These are phyloP conservation scores for Blastocrithidia nonstop DNA, from an alignment of 208 protist species.

Conservation along the genomic window DNA sequence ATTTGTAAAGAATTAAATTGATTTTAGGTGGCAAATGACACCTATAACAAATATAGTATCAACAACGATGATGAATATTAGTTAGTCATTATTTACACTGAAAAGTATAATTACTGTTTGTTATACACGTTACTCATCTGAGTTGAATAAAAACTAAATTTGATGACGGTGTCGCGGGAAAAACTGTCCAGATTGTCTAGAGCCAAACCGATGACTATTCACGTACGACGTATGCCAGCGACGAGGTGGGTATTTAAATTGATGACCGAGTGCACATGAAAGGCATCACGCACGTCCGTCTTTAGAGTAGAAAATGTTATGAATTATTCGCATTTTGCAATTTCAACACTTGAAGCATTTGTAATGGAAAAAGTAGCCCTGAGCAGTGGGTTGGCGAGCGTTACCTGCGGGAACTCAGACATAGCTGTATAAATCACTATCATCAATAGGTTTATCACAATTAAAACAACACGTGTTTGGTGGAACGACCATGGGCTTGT, in stretches of 20 bases:
- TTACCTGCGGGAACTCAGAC: slow-evolving; percentile 82
- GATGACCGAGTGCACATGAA: slow-evolving; percentile 64
- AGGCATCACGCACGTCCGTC: slow-evolving; percentile 73
- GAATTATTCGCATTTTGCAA: slow-evolving; percentile 71
- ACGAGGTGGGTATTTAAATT: slow-evolving; percentile 63
- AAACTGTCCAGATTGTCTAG: slow-evolving; percentile 62
- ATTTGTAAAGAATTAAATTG: no score
- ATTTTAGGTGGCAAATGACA: not conserved
- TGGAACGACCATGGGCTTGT: slow-evolving; percentile 65
- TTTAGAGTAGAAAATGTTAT: slow-evolving; percentile 86
- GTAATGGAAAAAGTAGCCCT: slow-evolving; percentile 86
- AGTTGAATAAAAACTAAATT: slow-evolving; percentile 80
- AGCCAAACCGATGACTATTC: slow-evolving; percentile 78
- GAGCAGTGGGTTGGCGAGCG: slow-evolving; percentile 55
- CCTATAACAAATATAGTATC: not conserved
- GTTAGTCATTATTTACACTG: not conserved
- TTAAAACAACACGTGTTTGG: slow-evolving; percentile 68
- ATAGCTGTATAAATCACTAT: slow-evolving; percentile 60
- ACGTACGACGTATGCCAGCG: slow-evolving; percentile 85
- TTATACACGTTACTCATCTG: slow-evolving; percentile 37
- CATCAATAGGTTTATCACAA: slow-evolving; percentile 54
- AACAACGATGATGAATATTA: not conserved
- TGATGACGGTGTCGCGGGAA: slow-evolving; percentile 76
- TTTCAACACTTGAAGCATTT: slow-evolving; percentile 83
- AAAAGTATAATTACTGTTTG: not conserved